These are phyloP conservation scores for Graphiopsis chlorocephala DNA, from an alignment of 2,329 filamentous ascomycete genomes.

Conservation along the genomic window DNA sequence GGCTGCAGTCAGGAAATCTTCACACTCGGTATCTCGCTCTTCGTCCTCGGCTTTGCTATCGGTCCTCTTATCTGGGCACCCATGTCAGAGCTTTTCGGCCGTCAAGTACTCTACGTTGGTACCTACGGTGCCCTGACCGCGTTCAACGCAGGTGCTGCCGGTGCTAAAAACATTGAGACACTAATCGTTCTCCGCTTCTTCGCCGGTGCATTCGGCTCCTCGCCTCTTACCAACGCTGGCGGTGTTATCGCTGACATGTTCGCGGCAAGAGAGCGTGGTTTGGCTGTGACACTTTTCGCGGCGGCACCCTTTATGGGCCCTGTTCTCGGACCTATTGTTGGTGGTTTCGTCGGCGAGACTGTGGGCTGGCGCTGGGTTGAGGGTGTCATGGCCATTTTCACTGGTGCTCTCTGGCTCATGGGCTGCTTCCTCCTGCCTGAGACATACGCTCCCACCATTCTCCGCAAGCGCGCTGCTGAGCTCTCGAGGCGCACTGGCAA, in stretches of 20 bases:
- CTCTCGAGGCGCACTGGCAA: conserved; percentile 54
- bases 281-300: conserved; percentile 63
- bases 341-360: conserved; percentile 62
- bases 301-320: conserved; percentile 67
- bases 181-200: conserved; percentile 48
- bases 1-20: conserved; percentile 51
- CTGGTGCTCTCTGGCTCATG: conserved; percentile 58
- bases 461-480: conserved; percentile 51
- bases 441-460: conserved; percentile 59
- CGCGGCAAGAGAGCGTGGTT: conserved; percentile 38
- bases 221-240: conserved; percentile 45
- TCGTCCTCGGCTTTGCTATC: conserved; percentile 61
- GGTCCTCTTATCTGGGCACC: conserved; percentile 56
- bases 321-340: conserved; percentile 60
- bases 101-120: conserved; percentile 37
- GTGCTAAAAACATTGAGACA: conserved; percentile 43
- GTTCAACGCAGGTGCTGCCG: conserved; percentile 44
- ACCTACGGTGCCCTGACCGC: conserved; percentile 39
- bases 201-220: conserved; percentile 44
- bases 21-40: conserved; percentile 62
- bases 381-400: conserved; percentile 62
- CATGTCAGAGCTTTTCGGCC: conserved; percentile 60
- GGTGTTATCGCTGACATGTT: conserved; percentile 50
- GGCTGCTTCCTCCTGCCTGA: conserved; percentile 55
- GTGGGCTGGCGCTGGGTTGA: conserved; percentile 69